Base-by-base conservation (phyloP, 768 basidiomycete genomes). In the Pleurotus eryngii region DNA sequence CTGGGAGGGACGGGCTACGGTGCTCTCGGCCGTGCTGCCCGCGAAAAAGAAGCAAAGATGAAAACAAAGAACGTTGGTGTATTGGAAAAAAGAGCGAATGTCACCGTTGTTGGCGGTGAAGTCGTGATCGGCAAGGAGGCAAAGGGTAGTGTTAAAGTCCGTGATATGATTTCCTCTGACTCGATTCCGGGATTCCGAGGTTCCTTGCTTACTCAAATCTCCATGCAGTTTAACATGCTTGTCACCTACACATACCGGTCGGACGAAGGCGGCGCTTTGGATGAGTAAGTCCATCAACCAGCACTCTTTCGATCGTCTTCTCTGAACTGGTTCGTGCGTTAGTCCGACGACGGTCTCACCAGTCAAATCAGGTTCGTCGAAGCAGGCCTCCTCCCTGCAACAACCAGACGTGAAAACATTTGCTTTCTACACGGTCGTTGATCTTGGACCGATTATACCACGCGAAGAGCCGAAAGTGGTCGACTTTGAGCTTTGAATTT, bases 221-320 rank as follows among this genome's bases (percentile, higher is more conserved):
- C 43, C 43, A 15, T 47, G 3, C 69, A 98, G 95, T 95, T 95
- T 70, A 95, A 95, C 64, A 87, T 98, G 84, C 81, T 95, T 60
- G 89, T 99, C 1, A 85, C 92, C 2, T 98, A 93, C 70, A 96
- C 94, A 0, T 99, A 98, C 68, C 84, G 90, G 35, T 89, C 92
- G 0, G 96, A 98, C 65, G 95, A 97, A 59, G 80, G 86, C 20
- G 77, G 83, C 2, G 82, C 84, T 12, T 81, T 84, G 1, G 86
- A 87, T 53, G 81, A 83, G 59, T 83, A 81, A 51, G 81, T 38
- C 8, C 72, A 17, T 42, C 30, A 35, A 35, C 30, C 11, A 35
- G 9, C 8, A 11, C 30, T 35, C 11, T 54, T 40, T 30, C 70
- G 7, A 74, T 74, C 38, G 24, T n/a, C 5, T 35, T 35, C 15